Base-by-base conservation (phyloP, 2,329 filamentous ascomycete genomes). In the Monilinia fructicola region DNA sequence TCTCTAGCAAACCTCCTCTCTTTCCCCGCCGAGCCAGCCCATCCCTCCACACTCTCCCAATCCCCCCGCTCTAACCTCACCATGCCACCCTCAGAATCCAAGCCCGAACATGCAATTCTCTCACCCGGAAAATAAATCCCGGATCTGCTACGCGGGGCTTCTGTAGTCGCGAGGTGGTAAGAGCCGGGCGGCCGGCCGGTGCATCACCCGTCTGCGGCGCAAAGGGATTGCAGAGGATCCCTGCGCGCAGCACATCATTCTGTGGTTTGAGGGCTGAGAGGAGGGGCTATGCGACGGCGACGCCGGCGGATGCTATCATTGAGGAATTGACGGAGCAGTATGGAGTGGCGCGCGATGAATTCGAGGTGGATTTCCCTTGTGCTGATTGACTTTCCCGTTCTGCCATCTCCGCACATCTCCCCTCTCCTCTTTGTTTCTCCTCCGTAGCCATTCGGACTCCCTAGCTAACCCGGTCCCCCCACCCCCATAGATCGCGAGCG, bases 341-440 rank as follows among this genome's bases (percentile, higher is more conserved):
- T 69, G 78, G 79, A 65, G 78, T 78, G 0, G 79, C 81, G 4
- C 77, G 78, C 67, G 81, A 82, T 70, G 80, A 82, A 71, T 80
- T 82, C 66, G 80, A 82, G 44, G 58, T 60, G 21, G 5, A 10
- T 16, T 46, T 46, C 21, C 9, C 18, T 21, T 14, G 6, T 21
- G 12, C 0, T 28, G 3, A 5, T 23, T 10, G 4, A 26, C 21
- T 26, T 26, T 52, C n/a, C 31, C 31, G 5, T 6, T 16, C 10
- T 42, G 40, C 16, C 4, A 42, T 42, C 3, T 42, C 16, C 40
- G 2, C 40, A 42, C 2, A 42, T 16, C 3, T 4, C 14, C n/a
- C 14, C n/a, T n/a, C 3, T 26, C 14, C 2, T 14, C 7, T 26
- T 7, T 28, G 18, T 9, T 28, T n/a, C 31, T 14, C 16, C 2